Conservation (phyloP, 805 yeast genomes). For the Yamadazyma endophytica region DNA sequence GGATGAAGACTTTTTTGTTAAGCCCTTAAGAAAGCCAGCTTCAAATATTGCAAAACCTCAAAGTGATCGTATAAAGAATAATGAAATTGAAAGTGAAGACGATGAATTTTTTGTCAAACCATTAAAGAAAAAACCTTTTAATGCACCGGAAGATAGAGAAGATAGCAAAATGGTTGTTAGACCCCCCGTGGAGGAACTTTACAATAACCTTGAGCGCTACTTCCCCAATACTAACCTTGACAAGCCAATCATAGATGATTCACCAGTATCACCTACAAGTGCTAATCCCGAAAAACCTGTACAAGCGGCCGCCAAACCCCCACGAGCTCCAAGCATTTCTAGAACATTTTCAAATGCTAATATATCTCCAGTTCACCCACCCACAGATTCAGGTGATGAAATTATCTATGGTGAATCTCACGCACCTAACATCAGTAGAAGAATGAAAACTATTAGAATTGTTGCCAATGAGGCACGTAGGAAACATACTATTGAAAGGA, state of each 20-base stretch:
- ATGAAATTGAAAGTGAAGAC: slow-evolving; percentile 38
- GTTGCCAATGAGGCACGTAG: slow-evolving; percentile 84
- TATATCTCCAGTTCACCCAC: slow-evolving; percentile 27
- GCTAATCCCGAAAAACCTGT: neutral
- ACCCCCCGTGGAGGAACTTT: slow-evolving; percentile 93
- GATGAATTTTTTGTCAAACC: slow-evolving; percentile 60
- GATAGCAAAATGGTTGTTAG: slow-evolving; percentile 69
- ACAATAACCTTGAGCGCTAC: slow-evolving; percentile 84
- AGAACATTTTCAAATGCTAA: slow-evolving; percentile 42
- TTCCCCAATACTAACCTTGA: slow-evolving; percentile 93
- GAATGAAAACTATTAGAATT: slow-evolving; percentile 88
- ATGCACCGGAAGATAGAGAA: slow-evolving; percentile 6
- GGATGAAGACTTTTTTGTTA: slow-evolving; percentile 29
- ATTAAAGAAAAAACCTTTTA: slow-evolving; percentile 6
- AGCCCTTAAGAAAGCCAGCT: slow-evolving; percentile 19
- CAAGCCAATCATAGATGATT: slow-evolving; percentile 79
- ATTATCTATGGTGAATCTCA: slow-evolving; percentile 30
- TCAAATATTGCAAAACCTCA: neutral
- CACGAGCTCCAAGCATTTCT: slow-evolving; percentile 32
- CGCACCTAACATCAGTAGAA: slow-evolving; percentile 39
- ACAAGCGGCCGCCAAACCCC: neutral
- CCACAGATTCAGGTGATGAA: slow-evolving; percentile 27
- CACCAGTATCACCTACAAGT: slow-evolving; percentile 47
- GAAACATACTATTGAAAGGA: slow-evolving; percentile 13
- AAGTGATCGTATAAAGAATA: neutral